Percentiles rank a stretch among this genome's conserved stretches.
These are phyloP conservation scores for Jaapia argillacea DNA, from an alignment of 768 basidiomycete genomes.

Conservation along the genomic window DNA sequence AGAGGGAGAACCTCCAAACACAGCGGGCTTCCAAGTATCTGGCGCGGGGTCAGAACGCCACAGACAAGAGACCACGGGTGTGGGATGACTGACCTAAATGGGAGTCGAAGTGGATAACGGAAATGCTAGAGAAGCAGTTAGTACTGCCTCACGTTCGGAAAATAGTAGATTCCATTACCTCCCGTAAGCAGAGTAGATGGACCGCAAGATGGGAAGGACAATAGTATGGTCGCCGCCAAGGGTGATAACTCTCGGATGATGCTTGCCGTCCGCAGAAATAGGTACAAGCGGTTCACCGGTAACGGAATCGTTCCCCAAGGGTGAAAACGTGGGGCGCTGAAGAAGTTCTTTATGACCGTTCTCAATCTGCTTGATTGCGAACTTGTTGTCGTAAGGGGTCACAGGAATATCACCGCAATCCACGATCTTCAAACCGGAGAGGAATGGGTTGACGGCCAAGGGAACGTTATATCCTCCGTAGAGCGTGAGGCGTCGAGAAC, in stretches of 20 bases:
- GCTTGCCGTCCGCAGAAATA: conserved; percentile 56
- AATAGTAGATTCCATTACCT: too few species aligned
- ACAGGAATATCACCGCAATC: conserved; percentile 76
- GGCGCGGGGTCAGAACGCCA: too few species aligned
- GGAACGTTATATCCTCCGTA: conserved; percentile 78
- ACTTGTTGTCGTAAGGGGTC: conserved; percentile 68
- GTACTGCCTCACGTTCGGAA: too few species aligned
- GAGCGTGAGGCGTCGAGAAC: conserved; percentile 63
- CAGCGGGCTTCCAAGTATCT: conserved; percentile 68
- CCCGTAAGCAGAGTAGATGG: conserved; percentile 70
- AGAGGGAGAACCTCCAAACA: conserved; percentile 68
- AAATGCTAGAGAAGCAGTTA: too few species aligned
- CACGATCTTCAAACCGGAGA: conserved; percentile 54
- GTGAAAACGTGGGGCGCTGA: conserved; percentile 50
- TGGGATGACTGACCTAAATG: too few species aligned
- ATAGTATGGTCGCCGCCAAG: conserved; percentile 89
- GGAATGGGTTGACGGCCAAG: conserved; percentile 63
- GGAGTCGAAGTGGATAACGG: conserved; percentile 82
- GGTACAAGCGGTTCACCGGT: conserved; percentile 49
- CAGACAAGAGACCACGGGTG: too few species aligned
- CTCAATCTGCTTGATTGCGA: conserved; percentile 68
- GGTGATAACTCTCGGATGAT: conserved; percentile 73
- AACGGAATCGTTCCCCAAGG: conserved; percentile 50
- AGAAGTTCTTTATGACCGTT: conserved; percentile 61
- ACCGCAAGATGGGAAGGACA: conserved; percentile 54